Percentiles rank a stretch among this genome's conserved stretches.
These are phyloP conservation scores for Fraxinus velutina DNA, from an alignment of 305 asterid genomes.

Conservation along the genomic window DNA sequence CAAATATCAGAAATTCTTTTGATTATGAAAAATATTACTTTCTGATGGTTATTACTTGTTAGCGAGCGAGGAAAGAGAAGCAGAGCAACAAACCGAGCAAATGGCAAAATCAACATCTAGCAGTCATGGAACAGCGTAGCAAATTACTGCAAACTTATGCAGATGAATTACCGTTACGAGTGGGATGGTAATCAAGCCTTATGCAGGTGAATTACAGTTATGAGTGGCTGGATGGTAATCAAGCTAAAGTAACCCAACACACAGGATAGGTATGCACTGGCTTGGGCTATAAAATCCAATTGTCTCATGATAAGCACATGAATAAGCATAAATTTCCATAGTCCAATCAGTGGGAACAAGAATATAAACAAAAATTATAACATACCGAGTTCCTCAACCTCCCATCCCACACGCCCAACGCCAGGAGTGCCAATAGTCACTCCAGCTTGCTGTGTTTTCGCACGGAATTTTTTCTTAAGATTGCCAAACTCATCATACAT, in stretches of 20 bases:
- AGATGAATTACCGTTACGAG: background rate
- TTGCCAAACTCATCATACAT: slow-evolving; percentile 98
- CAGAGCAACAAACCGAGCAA: background rate
- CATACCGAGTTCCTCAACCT: slow-evolving; percentile 86
- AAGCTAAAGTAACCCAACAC: background rate
- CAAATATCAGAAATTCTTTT: background rate
- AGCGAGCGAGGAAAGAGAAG: background rate
- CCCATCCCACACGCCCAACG: slow-evolving; percentile 98
- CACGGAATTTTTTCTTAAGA: slow-evolving; percentile 93
- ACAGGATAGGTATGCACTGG: background rate
- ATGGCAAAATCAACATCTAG: background rate
- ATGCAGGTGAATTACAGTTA: background rate
- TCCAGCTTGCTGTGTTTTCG: slow-evolving; percentile 72
- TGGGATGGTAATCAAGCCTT: background rate
- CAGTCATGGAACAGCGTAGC: background rate
- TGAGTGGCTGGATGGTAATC: background rate
- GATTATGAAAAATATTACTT: background rate
- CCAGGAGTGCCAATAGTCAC: slow-evolving; percentile 63
- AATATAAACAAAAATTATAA: background rate
- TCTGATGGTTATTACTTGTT: background rate
- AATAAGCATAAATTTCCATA: background rate
- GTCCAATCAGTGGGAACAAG: background rate
- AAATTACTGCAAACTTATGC: background rate
- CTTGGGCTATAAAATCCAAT: background rate
- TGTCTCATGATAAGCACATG: background rate